Percentiles rank a stretch among this genome's conserved stretches.
Evolutionary conservation across 495 filamentous ascomycete species (phyloP).

Genomic region (Poronia punctata): DNA sequence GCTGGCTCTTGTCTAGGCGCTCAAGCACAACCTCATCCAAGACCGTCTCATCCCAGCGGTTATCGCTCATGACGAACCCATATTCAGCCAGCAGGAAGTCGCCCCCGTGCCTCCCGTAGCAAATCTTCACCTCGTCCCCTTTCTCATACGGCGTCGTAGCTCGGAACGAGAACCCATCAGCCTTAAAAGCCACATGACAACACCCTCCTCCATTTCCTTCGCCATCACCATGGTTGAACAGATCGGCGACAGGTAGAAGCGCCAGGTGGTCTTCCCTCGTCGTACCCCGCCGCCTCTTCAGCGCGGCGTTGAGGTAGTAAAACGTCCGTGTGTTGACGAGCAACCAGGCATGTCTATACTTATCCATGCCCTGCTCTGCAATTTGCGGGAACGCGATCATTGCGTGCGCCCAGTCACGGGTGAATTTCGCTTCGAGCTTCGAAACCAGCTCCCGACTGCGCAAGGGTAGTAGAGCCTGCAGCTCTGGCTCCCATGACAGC

Average conservation of each 20-base stretch:
- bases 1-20: slow-evolving; percentile 38
- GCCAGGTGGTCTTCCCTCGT: slow-evolving; percentile 66
- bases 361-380: background rate
- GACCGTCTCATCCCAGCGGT: slow-evolving; percentile 58
- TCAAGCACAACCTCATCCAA: slow-evolving; percentile 62
- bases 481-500: slow-evolving; percentile 52
- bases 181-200: slow-evolving; percentile 58
- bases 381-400: slow-evolving; percentile 45
- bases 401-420: slow-evolving; percentile 53
- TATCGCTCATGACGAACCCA: slow-evolving; percentile 66
- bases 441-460: slow-evolving; percentile 43
- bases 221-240: slow-evolving; percentile 71
- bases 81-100: slow-evolving; percentile 82
- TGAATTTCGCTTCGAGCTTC: slow-evolving; percentile 56
- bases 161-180: slow-evolving; percentile 54
- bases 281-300: slow-evolving; percentile 35
- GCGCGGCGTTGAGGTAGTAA: slow-evolving; percentile 53
- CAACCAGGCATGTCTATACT: slow-evolving; percentile 68
- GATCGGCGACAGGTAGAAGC: slow-evolving; percentile 77
- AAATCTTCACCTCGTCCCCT: slow-evolving; percentile 72
- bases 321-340: slow-evolving; percentile 81
- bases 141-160: slow-evolving; percentile 45
- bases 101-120: slow-evolving; percentile 73
- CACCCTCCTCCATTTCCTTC: too few species aligned
- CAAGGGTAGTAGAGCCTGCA: slow-evolving; percentile 43